Conservation (phyloP, 306 rosid species). For the Luffa acutangula region DNA sequence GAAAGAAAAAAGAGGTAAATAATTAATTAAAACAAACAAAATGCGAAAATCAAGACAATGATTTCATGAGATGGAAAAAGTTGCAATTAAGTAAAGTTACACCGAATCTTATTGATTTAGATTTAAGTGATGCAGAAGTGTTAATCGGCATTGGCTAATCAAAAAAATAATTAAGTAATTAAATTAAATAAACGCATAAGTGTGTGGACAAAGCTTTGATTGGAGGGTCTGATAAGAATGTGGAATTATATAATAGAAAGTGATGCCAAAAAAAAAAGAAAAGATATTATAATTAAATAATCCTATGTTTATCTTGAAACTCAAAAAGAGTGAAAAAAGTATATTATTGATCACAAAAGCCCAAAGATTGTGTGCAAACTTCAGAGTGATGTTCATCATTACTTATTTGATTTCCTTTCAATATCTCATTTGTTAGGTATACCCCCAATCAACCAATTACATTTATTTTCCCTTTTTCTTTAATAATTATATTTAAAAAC, state of each 20-base stretch:
- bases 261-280: background rate
- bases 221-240: background rate
- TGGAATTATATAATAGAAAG: background rate
- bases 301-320: constrained; percentile 5
- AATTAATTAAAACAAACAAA: background rate
- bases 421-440: constrained; percentile 1
- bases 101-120: constrained; percentile 1
- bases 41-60: background rate
- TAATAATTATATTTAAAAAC: background rate
- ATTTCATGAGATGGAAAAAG: background rate
- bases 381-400: background rate
- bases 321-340: background rate
- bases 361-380: background rate
- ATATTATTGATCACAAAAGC: background rate
- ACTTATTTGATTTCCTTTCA: background rate
- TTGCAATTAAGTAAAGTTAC: background rate
- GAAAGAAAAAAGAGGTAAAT: background rate
- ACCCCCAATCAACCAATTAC: background rate
- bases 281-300: background rate
- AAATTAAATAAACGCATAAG: background rate
- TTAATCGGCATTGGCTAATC: background rate
- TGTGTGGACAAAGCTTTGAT: background rate
- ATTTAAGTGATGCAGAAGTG: background rate
- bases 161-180: background rate
- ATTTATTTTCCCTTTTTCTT: background rate